Base-by-base conservation (phyloP, 768 basidiomycete species). In the Tylopilus felleus region DNA sequence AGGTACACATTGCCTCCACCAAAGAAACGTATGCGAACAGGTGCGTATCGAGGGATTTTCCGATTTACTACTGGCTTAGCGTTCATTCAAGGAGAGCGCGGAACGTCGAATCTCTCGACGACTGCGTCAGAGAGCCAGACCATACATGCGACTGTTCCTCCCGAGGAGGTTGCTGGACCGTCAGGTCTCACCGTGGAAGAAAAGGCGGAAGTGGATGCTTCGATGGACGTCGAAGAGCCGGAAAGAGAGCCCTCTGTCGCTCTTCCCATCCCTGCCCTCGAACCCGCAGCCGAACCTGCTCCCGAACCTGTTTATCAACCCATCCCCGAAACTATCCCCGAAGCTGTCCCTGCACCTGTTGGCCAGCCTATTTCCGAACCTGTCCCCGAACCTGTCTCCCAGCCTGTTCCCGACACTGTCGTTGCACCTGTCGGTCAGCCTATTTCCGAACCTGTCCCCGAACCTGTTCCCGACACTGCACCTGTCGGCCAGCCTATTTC, bases 1-100 rank as follows among this genome's bases (percentile, higher is more conserved):
- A 73, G 76, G 36, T 69, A 67, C n/a, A 61, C 66, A 4, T 57
- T 75, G 28, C 80, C 77, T 31, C 80, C 83, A 10, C 80, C 83
- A 19, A 81, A 74, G 69, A 86, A 85, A 71, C 76, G 74, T 33
- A 71, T 72, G 55, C 80, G 80, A 45, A 75, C 72, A 21, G 77
- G 83, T 75, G 52, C 47, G 65, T 50, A 52, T 36, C 35, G 45
- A 28, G 54, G 17, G 31, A 40, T 9, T 16, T 8, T 62, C 1
- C 46, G 44, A 0, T 19, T 48, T 48, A 9, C 56, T 23, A 7
- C 21, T 31, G 10, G 13, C 46, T 51, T n/a, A 53, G 1, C 5
- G 19, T 22, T 40, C 13, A 3, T 25, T 41, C 13, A 12, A 49
- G 57, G 47, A 21, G 72, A 80, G 47, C 71, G 73, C 33, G 72